phyloP scores from a whole-genome alignment of 139 green algal genomes.

The Tetradesmus obliquus region DNA sequence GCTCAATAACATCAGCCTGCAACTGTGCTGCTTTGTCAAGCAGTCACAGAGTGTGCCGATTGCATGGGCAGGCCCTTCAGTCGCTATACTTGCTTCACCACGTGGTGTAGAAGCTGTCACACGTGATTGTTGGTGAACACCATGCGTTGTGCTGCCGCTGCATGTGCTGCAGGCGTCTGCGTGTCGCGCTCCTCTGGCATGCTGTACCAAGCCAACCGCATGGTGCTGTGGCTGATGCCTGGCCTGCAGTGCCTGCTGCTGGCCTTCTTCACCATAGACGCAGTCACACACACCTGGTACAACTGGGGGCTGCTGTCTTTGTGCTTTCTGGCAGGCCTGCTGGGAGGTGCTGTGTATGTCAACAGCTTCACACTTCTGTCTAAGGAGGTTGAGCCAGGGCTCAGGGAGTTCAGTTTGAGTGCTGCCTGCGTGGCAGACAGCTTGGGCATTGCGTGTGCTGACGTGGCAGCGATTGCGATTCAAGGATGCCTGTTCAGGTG shows the following conservation, averaged over 20 bases:
- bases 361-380: constrained; percentile 72
- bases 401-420: constrained; percentile 66
- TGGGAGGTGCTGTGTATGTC: constrained; percentile 79
- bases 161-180: constrained; percentile 68
- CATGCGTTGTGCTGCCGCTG: constrained; percentile 59
- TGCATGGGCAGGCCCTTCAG: not conserved
- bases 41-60: not conserved
- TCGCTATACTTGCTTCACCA: not conserved
- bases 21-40: not conserved
- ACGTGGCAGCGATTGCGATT: constrained; percentile 65
- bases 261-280: constrained; percentile 63
- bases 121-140: not conserved
- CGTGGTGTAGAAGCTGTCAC: constrained; percentile 53
- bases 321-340: constrained; percentile 65
- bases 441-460: constrained; percentile 67
- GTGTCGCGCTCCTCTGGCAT: constrained; percentile 71
- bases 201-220: constrained; percentile 57
- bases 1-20: too few species aligned
- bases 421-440: constrained; percentile 72
- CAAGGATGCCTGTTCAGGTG: constrained; percentile 56
- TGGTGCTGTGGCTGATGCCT: constrained; percentile 72
- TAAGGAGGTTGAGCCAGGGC: constrained; percentile 49
- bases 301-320: constrained; percentile 60
- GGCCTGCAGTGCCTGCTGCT: constrained; percentile 65
- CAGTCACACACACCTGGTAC: constrained; percentile 60